These are phyloP conservation scores for Centaurea solstitialis DNA, from an alignment of 129 eudicot genomes.

Conservation along the genomic window DNA sequence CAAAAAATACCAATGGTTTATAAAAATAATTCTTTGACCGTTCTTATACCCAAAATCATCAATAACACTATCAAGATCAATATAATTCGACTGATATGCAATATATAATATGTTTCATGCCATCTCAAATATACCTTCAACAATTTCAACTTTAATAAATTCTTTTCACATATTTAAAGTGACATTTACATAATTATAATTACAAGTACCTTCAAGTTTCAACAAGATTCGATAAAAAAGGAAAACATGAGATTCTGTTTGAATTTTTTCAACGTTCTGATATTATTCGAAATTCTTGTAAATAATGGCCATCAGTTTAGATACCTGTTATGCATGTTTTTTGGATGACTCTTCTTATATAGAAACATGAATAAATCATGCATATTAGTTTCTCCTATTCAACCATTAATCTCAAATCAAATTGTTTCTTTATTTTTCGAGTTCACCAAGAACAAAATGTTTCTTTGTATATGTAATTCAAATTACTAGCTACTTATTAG, in stretches of 20 bases:
- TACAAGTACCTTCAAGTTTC: background rate
- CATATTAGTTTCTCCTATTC: background rate
- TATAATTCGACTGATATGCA: background rate
- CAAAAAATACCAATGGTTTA: background rate
- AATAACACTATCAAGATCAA: background rate
- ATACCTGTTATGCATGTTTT: background rate
- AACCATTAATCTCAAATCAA: background rate
- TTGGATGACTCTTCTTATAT: background rate
- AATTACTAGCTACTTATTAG: background rate
- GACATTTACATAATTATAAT: background rate
- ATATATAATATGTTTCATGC: background rate
- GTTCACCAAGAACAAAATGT: background rate
- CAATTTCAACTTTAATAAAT: background rate
- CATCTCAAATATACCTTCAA: background rate
- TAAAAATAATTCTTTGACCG: background rate
- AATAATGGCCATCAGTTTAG: background rate
- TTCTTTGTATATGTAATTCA: background rate
- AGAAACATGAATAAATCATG: background rate
- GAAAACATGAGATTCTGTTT: background rate
- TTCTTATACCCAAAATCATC: background rate
- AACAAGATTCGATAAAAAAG: background rate
- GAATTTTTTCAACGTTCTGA: background rate
- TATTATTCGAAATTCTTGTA: background rate
- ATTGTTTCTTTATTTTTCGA: background rate
- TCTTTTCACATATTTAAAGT: background rate